Base-by-base conservation (phyloP, 2,329 filamentous ascomycete genomes). In the Epichloe sibirici region DNA sequence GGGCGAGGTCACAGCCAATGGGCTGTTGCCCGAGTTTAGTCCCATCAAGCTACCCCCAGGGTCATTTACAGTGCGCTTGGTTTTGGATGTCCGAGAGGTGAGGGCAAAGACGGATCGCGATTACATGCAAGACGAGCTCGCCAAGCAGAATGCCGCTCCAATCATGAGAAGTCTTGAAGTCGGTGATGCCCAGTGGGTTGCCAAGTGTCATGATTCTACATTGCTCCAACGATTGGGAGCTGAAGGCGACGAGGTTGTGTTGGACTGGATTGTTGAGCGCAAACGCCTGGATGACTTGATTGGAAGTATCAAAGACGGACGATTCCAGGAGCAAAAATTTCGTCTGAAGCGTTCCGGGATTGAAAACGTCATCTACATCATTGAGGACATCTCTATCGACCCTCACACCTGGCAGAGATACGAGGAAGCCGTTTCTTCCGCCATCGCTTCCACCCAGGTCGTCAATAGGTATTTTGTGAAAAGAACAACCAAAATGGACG, bases 271-370 rank as follows among this genome's bases (percentile, higher is more conserved):
- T 45, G 78, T 90, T 1, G 88, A 93, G 68, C 77, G 88, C 55
- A 93, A 93, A 64, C 76, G 88, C 8, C 75, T 90, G 0, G 87
- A 91, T 62, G 88, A 93, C 64, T 70, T 93, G 46, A 76, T 91
- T n/a, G 72, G 77, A 49, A 90, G 85, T 56, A 88, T 93, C 68
- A 89, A 86, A 65, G 88, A 91, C 56, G 86, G 86, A 1, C 81
- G 88, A 2, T 91, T 90, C 59, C 84, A 85, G 58, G 88, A 93
- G 64, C 88, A 93, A 63, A 91, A 93, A 63, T 91, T 90, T 63
- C 83, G 88, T 1, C 74, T 91, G 11, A 77, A 78, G 51, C 81
- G 81, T 49, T 87, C 81, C 0, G 87, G 87, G 0, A 74, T 88
- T n/a, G 80, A 79, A 53, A 86, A 90, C 59, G 83, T 90, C 13